Evolutionary conservation across 257 asterid species (phyloP).

Genomic region (Solanum phureja): DNA sequence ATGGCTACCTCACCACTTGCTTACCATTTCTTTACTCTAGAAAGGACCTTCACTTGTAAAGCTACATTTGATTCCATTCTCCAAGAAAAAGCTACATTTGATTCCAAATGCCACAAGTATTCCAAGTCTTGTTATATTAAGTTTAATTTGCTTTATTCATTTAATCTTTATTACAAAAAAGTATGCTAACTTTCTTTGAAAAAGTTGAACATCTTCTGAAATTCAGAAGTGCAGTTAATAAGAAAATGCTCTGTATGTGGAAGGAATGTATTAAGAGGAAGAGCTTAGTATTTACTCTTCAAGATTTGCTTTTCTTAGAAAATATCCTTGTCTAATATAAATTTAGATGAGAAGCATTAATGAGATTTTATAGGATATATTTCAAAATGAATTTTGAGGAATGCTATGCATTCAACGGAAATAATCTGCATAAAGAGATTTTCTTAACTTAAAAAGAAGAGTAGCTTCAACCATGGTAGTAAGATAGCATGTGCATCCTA

Average conservation of each 20-base stretch:
- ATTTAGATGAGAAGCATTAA: background rate
- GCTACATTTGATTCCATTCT: background rate
- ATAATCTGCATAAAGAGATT: background rate
- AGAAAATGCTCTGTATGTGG: background rate
- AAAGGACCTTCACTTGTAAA: background rate
- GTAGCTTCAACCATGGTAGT: background rate
- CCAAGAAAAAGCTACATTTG: background rate
- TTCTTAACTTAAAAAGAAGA: background rate
- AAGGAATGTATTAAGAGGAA: background rate
- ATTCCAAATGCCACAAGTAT: background rate
- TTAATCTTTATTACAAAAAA: background rate
- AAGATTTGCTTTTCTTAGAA: background rate
- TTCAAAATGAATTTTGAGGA: background rate
- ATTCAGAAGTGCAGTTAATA: background rate
- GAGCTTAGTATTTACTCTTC: background rate
- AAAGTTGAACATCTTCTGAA: background rate
- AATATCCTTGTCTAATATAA: background rate
- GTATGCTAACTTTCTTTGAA: background rate
- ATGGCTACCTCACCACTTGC: background rate
- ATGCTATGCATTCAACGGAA: background rate
- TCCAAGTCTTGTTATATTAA: background rate
- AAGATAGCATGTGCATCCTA: background rate
- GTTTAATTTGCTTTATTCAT: background rate
- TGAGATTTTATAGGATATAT: background rate
- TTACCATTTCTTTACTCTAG: background rate